phyloP scores from a whole-genome alignment of 305 asterid genomes.

The Fraxinus nigra region DNA sequence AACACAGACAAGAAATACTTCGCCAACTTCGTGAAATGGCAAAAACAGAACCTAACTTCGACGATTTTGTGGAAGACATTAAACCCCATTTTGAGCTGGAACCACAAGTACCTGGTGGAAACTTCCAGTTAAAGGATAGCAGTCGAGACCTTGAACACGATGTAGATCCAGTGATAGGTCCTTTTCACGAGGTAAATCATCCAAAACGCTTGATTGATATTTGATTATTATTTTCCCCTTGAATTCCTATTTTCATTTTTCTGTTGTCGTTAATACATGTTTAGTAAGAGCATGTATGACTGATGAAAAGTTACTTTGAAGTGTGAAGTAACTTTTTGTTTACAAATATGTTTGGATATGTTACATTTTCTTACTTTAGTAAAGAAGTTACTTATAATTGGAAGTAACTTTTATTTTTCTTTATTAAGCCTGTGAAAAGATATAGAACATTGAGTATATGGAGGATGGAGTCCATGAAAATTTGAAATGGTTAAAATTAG shows the following conservation, averaged over 20 bases:
- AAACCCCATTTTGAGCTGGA: constrained; percentile 35
- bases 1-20: constrained; percentile 74
- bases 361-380: neutral
- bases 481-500: neutral
- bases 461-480: neutral
- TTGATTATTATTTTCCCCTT: neutral
- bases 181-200: constrained; percentile 52
- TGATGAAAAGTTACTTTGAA: too few species aligned
- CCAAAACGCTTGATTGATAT: neutral
- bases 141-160: constrained; percentile 29
- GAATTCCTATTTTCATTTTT: neutral
- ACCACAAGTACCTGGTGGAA: constrained; percentile 31
- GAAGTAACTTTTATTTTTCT: neutral
- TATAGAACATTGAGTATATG: neutral
- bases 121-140: constrained; percentile 26
- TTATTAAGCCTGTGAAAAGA: neutral
- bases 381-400: neutral
- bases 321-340: neutral
- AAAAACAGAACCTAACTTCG: constrained; percentile 54
- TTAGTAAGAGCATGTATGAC: neutral
- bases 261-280: neutral
- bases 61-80: constrained; percentile 40
- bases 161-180: constrained; percentile 33
- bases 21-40: constrained; percentile 77
- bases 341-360: neutral